Percentiles rank a stretch among this genome's conserved stretches.
Evolutionary conservation across 768 basidiomycete genomes (phyloP).

Genomic region (Pleurotus djamor): DNA sequence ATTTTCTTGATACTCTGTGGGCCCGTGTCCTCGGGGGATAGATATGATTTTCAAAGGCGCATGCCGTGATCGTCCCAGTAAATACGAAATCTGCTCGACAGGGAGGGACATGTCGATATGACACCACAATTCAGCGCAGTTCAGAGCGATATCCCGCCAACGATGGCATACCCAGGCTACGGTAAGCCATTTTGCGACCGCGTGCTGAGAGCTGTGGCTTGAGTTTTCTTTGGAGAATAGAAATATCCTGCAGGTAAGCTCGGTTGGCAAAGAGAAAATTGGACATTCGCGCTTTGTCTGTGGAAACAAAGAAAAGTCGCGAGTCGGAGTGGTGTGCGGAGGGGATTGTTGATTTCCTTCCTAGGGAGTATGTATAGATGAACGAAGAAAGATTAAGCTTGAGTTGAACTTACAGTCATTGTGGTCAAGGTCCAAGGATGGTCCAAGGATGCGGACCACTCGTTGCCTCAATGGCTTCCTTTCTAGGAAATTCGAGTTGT

Average conservation of each 20-base stretch:
- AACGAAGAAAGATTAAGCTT: no score
- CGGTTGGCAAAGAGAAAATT: neutral
- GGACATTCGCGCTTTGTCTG: neutral
- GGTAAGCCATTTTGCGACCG: neutral
- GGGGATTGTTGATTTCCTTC: no score
- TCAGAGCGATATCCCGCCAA: neutral
- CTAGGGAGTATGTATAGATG: no score
- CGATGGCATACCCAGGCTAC: neutral
- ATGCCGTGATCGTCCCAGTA: neutral
- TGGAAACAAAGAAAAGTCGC: neutral
- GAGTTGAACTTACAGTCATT: no score
- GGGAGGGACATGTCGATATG: neutral
- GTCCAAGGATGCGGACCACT: no score
- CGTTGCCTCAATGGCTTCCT: no score
- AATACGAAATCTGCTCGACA: neutral
- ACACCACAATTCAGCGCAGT: neutral
- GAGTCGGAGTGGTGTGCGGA: no score
- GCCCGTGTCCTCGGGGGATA: neutral
- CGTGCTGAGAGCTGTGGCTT: neutral
- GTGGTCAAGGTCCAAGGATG: no score
- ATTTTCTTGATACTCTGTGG: no score
- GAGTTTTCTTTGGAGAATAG: neutral
- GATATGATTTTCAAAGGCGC: neutral
- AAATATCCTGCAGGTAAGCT: neutral
- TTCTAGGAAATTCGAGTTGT: no score